Evolutionary conservation across 2,329 filamentous ascomycete species (phyloP).

Genomic region (Neophaeococcomyces aloes): DNA sequence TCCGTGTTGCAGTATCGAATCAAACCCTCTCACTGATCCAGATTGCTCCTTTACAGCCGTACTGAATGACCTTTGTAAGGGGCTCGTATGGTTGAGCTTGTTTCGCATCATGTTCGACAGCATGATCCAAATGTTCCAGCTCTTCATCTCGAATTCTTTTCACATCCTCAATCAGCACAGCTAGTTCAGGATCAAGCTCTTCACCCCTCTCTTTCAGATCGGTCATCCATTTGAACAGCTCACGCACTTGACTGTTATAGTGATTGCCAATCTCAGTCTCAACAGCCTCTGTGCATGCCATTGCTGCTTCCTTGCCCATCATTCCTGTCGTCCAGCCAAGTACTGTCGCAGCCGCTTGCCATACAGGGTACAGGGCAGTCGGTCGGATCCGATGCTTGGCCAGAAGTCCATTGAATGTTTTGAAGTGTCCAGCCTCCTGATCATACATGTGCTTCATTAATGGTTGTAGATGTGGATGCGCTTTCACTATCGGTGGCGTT

Average conservation of each 20-base stretch:
- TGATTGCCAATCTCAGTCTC: slow-evolving; percentile 96
- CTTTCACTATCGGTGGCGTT: slow-evolving; percentile 65
- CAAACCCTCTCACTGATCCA: slow-evolving; percentile 58
- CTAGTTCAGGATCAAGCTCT: slow-evolving; percentile 68
- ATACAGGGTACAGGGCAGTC: slow-evolving; percentile 83
- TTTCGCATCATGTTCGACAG: slow-evolving; percentile 84
- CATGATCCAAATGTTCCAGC: slow-evolving; percentile 90
- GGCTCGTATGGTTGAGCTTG: slow-evolving; percentile 83
- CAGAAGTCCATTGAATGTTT: slow-evolving; percentile 73
- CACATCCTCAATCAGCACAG: slow-evolving; percentile 59
- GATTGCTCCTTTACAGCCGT: slow-evolving; percentile 86
- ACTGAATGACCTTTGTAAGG: slow-evolving; percentile 72
- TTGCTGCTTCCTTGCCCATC: slow-evolving; percentile 84
- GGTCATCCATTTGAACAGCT: slow-evolving; percentile 68
- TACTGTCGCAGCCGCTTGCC: slow-evolving; percentile 67
- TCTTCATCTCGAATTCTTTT: slow-evolving; percentile 88
- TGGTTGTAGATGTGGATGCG: slow-evolving; percentile 76
- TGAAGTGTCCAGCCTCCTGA: slow-evolving; percentile 81
- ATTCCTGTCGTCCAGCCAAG: slow-evolving; percentile 84
- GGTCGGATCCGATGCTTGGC: slow-evolving; percentile 82
- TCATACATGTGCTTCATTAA: slow-evolving; percentile 98
- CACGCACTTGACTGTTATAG: slow-evolving; percentile 85
- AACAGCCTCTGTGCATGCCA: slow-evolving; percentile 97
- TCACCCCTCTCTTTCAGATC: slow-evolving; percentile 68
- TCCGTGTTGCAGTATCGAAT: slow-evolving; percentile 8